Evolutionary conservation across 352 stramenopile species (phyloP).

Genomic region (Thraustochytrium sp.): DNA sequence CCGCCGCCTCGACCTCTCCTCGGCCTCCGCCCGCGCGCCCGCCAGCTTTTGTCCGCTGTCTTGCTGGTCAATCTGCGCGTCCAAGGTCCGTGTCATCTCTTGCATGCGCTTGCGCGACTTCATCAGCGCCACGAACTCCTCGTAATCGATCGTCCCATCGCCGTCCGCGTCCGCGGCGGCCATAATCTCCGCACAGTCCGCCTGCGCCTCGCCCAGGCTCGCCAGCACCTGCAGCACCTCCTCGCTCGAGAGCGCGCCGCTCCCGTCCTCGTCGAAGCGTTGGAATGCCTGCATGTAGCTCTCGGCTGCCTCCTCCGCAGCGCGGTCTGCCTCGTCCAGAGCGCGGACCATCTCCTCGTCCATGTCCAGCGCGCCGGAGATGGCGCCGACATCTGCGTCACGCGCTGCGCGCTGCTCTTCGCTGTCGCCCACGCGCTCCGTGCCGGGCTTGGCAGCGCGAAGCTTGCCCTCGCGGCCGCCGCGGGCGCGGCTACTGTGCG

Average conservation of each 20-base stretch:
- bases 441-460: background rate
- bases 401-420: background rate
- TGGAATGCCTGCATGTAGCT: conserved; percentile 61
- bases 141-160: conserved; percentile 68
- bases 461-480: background rate
- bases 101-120: conserved; percentile 60
- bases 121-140: conserved; percentile 71
- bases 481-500: background rate
- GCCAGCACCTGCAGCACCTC: conserved; percentile 62
- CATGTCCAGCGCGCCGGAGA: conserved; percentile 45
- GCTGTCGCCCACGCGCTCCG: background rate
- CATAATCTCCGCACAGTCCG: conserved; percentile 65
- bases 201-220: conserved; percentile 60
- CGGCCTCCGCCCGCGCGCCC: background rate
- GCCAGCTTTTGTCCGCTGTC: background rate
- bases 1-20: background rate
- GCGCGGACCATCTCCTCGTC: background rate
- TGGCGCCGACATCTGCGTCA: background rate
- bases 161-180: conserved; percentile 63
- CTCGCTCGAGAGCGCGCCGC: conserved; percentile 64
- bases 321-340: conserved; percentile 18
- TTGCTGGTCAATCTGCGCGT: conserved; percentile 12
- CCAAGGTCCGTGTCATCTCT: background rate
- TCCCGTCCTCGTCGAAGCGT: conserved; percentile 68
- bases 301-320: conserved; percentile 9